Evolutionary conservation across 495 filamentous ascomycete genomes (phyloP).

Genomic region (Hypoxylon subgilvum): DNA sequence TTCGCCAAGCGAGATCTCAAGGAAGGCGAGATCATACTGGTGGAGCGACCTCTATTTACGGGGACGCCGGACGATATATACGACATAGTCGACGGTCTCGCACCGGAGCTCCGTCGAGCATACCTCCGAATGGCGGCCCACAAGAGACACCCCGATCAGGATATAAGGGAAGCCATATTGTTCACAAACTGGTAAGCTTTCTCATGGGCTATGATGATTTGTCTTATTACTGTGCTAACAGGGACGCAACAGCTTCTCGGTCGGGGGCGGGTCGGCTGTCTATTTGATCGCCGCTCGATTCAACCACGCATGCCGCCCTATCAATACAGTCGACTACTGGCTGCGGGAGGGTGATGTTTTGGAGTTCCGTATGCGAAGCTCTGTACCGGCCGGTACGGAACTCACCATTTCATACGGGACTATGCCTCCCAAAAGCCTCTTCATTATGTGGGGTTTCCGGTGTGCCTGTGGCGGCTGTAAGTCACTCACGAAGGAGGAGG

Average conservation of each 20-base stretch:
- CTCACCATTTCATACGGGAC: constrained; percentile 45
- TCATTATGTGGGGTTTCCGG: constrained; percentile 41
- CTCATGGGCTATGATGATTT: neutral
- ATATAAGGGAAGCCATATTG: constrained; percentile 18
- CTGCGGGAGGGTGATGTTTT: constrained; percentile 1
- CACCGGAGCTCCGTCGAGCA: constrained; percentile 6
- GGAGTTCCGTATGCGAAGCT: constrained; percentile 23
- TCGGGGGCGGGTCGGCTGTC: constrained; percentile 18
- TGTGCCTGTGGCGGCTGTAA: constrained; percentile 44
- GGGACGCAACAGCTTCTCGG: constrained; percentile 15
- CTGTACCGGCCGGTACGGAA: constrained; percentile 37
- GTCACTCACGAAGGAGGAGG: constrained; percentile 29
- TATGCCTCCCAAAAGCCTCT: constrained; percentile 23
- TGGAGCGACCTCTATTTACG: constrained; percentile 39
- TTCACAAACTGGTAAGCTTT: constrained; percentile 41
- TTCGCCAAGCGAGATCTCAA: constrained; percentile 40
- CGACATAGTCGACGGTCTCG: constrained; percentile 15
- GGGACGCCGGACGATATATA: no score
- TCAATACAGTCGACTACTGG: constrained; percentile 30
- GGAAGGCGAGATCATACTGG: constrained; percentile 34
- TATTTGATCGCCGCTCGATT: constrained; percentile 42
- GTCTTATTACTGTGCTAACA: neutral
- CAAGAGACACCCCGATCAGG: constrained; percentile 12
- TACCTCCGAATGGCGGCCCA: constrained; percentile 20
- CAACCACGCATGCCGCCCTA: constrained; percentile 44